A percentile compares a stretch with the other conserved stretches of the same genome.
phyloP scores from a whole-genome alignment of 148 eudicot species.

The Hydrangea macrophylla region DNA sequence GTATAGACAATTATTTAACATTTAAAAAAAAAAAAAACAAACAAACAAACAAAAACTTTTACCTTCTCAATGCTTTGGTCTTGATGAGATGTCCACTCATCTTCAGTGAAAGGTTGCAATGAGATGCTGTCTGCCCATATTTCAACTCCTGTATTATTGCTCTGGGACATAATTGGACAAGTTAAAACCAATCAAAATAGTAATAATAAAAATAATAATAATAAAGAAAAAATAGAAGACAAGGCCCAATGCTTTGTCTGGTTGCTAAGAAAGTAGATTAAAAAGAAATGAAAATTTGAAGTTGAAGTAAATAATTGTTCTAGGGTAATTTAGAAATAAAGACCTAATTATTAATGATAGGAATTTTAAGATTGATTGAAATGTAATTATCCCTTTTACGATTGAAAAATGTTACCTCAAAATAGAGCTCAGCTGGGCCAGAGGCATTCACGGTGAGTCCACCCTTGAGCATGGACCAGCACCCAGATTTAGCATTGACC shows the following conservation, averaged over 20 bases:
- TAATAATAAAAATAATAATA: not conserved
- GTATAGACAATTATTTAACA: not conserved
- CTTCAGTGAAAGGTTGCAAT: conserved; percentile 66
- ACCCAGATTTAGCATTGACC: conserved; percentile 44
- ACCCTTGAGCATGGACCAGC: conserved; percentile 88
- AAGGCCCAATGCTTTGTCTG: not conserved
- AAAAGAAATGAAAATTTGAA: too few relatives aligned
- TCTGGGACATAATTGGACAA: conserved; percentile 26
- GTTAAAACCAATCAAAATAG: not conserved
- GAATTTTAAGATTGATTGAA: too few relatives aligned
- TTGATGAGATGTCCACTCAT: conserved; percentile 77
- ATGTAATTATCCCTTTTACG: too few relatives aligned
- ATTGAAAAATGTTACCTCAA: conserved; percentile 32
- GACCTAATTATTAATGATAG: too few relatives aligned
- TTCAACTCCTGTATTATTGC: conserved; percentile 39
- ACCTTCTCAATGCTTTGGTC: conserved; percentile 62
- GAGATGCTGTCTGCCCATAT: conserved; percentile 65
- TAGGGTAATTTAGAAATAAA: too few relatives aligned
- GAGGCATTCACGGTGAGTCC: conserved; percentile 42
- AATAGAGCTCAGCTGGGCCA: conserved; percentile 38
- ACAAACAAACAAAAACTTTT: too few relatives aligned
- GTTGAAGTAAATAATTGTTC: too few relatives aligned
- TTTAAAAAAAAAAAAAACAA: too few relatives aligned
- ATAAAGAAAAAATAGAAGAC: too few relatives aligned
- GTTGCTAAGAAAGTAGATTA: not conserved